Base-by-base conservation (phyloP, 169 alveolate genomes). In the Cryptosporidium muris region DNA sequence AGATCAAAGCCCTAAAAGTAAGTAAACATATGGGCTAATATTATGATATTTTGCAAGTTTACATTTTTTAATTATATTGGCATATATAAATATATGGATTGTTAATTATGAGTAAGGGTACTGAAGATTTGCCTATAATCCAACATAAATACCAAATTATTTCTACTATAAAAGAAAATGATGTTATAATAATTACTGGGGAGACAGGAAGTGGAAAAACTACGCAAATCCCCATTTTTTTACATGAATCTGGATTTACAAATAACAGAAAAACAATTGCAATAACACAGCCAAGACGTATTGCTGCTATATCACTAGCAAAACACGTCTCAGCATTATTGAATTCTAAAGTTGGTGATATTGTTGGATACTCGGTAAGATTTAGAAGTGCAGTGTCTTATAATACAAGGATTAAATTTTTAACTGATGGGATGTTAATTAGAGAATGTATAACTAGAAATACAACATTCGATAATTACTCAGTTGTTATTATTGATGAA, bases 161-260 rank as follows among this genome's bases (percentile, higher is more conserved):
- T 4, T 54, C 85, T 3, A 48, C 81, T 51, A 88, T 96, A 14
- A 91, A 91, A 25, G 92, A 94, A 56, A 92, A 94, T 53, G 89
- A 93, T 51, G 92, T 96, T 14, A 92, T 97, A 0, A 89, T 95
- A 45, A 91, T 96, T 5, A 93, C 95, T 66, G 98, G 98, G n/a
- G 97, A 94, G 80, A 96, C 98, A 0, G 99, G 98, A 1, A 93
- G 96, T 64, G 98, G 98, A 3, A 95, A 95, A 81, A 90, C 94
- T 12, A 91, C 94, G 9, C 48, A 85, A 7, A 51, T 91, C 4
- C 94, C 94, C 38, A 80, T 64, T 47, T 67, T 89, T 51, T 51
- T 91, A 36, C 60, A 65, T 58, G 91, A 82, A 16, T 65, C 81
- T 58, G 90, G 90, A 1, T 81, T 68, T 37, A 54, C 88, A 11